These are phyloP conservation scores for Oleoguttula mirabilis DNA, from an alignment of 495 filamentous ascomycete genomes.

Conservation along the genomic window DNA sequence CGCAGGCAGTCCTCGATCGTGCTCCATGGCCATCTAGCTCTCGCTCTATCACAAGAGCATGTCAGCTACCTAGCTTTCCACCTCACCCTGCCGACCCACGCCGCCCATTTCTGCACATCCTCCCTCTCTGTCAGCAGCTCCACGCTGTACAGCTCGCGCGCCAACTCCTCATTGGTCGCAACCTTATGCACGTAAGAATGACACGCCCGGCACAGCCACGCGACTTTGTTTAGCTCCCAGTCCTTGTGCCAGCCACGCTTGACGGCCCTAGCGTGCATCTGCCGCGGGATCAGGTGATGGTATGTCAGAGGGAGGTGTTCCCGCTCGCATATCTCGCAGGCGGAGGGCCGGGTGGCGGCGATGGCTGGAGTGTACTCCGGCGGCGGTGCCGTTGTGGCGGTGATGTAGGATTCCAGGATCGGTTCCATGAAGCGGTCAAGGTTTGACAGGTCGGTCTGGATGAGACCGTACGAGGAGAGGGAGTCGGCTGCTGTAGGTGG, in stretches of 20 bases:
- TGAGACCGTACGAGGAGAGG: constrained; percentile 48
- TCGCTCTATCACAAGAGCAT: no score
- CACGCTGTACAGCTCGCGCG: constrained; percentile 53
- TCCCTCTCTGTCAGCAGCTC: constrained; percentile 56
- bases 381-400: constrained; percentile 42
- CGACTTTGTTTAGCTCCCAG: constrained; percentile 65
- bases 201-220: constrained; percentile 81
- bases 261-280: constrained; percentile 64
- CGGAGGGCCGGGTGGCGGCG: constrained; percentile 37
- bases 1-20: no score
- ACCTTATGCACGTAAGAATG: constrained; percentile 75
- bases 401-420: constrained; percentile 49
- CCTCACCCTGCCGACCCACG: constrained; percentile 35
- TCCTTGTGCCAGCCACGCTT: constrained; percentile 73
- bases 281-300: constrained; percentile 71
- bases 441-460: constrained; percentile 32
- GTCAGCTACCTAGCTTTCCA: constrained; percentile 29
- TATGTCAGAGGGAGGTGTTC: constrained; percentile 62
- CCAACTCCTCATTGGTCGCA: constrained; percentile 64
- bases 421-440: constrained; percentile 47
- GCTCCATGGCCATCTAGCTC: no score
- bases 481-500: constrained; percentile 45
- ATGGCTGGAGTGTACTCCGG: constrained; percentile 36
- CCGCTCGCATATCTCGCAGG: constrained; percentile 74
- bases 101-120: constrained; percentile 58